Conservation (phyloP, 176 grass and related monocot genomes). For the Metroxylon sagu region DNA sequence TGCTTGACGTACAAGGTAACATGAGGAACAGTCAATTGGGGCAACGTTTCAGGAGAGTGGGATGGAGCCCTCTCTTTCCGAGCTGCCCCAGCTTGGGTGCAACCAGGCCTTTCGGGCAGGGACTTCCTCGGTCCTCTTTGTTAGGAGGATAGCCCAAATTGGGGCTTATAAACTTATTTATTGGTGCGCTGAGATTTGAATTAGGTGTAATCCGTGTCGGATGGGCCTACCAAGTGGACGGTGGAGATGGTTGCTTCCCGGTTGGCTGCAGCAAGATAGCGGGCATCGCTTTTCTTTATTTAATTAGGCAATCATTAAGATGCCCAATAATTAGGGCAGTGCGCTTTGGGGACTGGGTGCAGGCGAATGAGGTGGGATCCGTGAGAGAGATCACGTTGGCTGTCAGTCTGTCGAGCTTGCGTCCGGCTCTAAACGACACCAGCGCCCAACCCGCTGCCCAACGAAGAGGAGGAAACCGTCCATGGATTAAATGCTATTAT, state of each 20-base stretch:
- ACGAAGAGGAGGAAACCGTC: too few species aligned
- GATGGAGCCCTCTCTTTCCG: too few species aligned
- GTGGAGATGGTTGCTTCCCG: constrained; percentile 2
- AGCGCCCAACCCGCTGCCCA: too few species aligned
- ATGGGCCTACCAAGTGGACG: constrained; percentile 1
- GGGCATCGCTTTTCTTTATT: constrained; percentile 17
- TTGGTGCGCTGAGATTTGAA: constrained; percentile 5
- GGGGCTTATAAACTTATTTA: neutral
- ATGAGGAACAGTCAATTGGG: too few species aligned
- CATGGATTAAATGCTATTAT: too few species aligned
- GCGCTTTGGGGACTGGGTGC: constrained; percentile 3
- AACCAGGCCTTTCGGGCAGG: too few species aligned
- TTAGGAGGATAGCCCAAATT: too few species aligned
- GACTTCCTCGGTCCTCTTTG: too few species aligned
- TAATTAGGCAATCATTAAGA: constrained; percentile 33
- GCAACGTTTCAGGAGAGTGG: too few species aligned
- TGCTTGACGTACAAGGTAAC: too few species aligned
- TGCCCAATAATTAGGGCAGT: constrained; percentile 19
- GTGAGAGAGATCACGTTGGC: constrained; percentile 16
- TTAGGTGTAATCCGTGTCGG: constrained; percentile 5
- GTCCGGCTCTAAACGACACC: too few species aligned
- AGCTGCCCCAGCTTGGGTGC: too few species aligned
- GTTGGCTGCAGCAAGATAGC: neutral
- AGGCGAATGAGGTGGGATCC: constrained; percentile 3
- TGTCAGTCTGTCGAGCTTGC: neutral